Base-by-base conservation (phyloP, 164 flowering plant genomes). In the Sextonia rubra region DNA sequence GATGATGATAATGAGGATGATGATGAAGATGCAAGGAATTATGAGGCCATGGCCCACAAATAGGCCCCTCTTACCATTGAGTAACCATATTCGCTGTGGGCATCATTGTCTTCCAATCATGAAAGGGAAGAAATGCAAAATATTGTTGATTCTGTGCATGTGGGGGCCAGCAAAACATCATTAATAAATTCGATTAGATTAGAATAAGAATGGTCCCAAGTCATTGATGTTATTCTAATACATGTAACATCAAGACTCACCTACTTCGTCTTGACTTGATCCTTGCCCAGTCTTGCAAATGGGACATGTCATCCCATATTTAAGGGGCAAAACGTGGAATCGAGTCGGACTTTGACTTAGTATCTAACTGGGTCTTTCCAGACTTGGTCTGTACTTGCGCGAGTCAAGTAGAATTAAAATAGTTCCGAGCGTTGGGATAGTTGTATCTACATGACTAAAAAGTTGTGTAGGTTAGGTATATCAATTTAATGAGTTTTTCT, bases 61-160 rank as follows among this genome's bases (percentile, higher is more conserved):
- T 15, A 26, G 11, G 18, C 2, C 68, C 68, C 5, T 17, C 68
- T 17, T 64, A 24, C 37, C 47, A 64, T 14, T 0, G 17, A 64
- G 37, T 2, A 64, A 61, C 1, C 18, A 26, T 61, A 29, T 64
- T 37, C 17, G 4, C 47, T 26, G 25, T 62, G 66, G 17, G 17
- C 68, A 64, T 64, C 22, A 64, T 64, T 30, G 68, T 27, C 47
- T 17, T 29, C 15, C 68, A 20, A 64, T 64, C 64, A 61, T 61
- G 64, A 23, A 64, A 26, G 44, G 68, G 44, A 27, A 8, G 29
- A 64, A 64, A 64, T 17, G 17, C 37, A 27, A 29, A 4, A 17
- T 9, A 30, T 30, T 64, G 9, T 30, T 26, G 26, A 64, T 26
- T 29, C 20, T 64, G 22, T 64, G 68, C 18, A 26, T 30, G 47